These are phyloP conservation scores for Kappamyces sp. DNA, from an alignment of 192 early-diverging fungal species.

Conservation along the genomic window DNA sequence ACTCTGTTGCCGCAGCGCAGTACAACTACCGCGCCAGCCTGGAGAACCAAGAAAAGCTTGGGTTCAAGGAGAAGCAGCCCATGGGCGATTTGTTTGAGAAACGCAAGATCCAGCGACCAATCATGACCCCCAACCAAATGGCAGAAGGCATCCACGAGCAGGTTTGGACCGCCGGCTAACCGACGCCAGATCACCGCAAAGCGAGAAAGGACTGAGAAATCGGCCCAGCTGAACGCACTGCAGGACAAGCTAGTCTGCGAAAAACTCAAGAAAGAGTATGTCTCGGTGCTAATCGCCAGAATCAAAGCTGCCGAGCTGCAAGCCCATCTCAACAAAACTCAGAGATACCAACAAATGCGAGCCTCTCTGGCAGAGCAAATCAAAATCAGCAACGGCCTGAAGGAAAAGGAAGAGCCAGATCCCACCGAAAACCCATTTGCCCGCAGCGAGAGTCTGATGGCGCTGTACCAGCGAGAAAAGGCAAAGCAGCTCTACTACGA, in stretches of 20 bases:
- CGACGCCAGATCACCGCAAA: slow-evolving; percentile 26
- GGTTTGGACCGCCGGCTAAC: slow-evolving; percentile 14
- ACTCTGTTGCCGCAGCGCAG: slow-evolving; percentile 27
- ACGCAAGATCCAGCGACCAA: slow-evolving; percentile 27
- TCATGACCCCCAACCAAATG: slow-evolving; percentile 20
- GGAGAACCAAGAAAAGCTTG: slow-evolving; percentile 17
- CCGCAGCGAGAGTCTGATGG: slow-evolving; percentile 40
- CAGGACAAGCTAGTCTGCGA: slow-evolving; percentile 36
- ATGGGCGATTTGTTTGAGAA: slow-evolving; percentile 44
- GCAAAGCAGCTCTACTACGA: slow-evolving; percentile 47
- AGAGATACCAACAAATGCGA: slow-evolving; percentile 25
- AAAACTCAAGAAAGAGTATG: slow-evolving; percentile 30
- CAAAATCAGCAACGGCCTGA: slow-evolving; percentile 6
- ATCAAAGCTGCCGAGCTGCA: slow-evolving; percentile 33
- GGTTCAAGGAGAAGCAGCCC: slow-evolving; percentile 21
- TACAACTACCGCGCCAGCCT: slow-evolving; percentile 32
- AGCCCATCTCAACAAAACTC: slow-evolving; percentile 39
- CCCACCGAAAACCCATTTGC: slow-evolving; percentile 35
- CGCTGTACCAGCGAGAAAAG: slow-evolving; percentile 45
- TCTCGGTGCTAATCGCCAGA: slow-evolving; percentile 18
- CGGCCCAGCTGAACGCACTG: slow-evolving; percentile 17
- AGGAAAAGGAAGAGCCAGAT: slow-evolving; percentile 13
- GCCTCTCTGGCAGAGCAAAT: slow-evolving; percentile 39
- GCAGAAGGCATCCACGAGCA: slow-evolving; percentile 33
- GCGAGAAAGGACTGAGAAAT: slow-evolving; percentile 9